These are phyloP conservation scores for Calonectria hongkongensis DNA, from an alignment of 2,329 filamentous ascomycete species.

Conservation along the genomic window DNA sequence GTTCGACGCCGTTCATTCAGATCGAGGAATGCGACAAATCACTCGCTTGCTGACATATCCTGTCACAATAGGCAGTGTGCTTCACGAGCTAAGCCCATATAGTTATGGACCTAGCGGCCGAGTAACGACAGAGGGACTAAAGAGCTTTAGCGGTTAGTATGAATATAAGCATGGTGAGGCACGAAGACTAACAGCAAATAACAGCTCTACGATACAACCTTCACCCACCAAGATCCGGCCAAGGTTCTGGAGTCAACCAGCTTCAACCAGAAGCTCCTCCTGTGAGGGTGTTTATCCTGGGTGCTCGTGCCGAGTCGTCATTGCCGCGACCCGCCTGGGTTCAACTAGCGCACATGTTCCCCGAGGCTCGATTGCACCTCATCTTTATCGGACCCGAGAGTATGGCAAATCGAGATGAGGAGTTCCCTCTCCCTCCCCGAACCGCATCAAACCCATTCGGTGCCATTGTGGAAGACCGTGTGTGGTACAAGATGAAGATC, in stretches of 20 bases:
- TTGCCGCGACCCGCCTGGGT: constrained; percentile 95
- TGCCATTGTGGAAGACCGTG: constrained; percentile 92
- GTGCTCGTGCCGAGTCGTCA: constrained; percentile 97
- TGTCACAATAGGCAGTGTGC: constrained; percentile 89
- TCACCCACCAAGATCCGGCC: constrained; percentile 88
- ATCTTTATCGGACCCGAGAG: constrained; percentile 97
- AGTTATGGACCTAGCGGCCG: constrained; percentile 83
- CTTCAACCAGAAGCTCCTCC: constrained; percentile 90
- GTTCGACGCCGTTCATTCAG: constrained; percentile 92
- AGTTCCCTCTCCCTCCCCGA: constrained; percentile 92
- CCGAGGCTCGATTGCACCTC: constrained; percentile 90
- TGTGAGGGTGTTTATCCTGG: constrained; percentile 93
- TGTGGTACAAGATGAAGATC: constrained; percentile 94
- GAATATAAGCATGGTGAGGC: constrained; percentile 17
- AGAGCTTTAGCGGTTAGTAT: constrained; percentile 90
- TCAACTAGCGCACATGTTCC: constrained; percentile 95
- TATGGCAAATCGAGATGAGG: constrained; percentile 94
- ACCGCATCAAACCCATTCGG: constrained; percentile 93
- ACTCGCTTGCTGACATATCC: constrained; percentile 96
- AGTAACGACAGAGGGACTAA: constrained; percentile 90
- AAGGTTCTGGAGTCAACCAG: constrained; percentile 83
- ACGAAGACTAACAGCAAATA: constrained; percentile 28
- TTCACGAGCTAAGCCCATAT: constrained; percentile 97
- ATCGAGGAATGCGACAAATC: constrained; percentile 92
- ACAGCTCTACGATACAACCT: constrained; percentile 93